Conservation (phyloP, 1,284 basidiomycete species). For the Bondarzewia mesenterica region DNA sequence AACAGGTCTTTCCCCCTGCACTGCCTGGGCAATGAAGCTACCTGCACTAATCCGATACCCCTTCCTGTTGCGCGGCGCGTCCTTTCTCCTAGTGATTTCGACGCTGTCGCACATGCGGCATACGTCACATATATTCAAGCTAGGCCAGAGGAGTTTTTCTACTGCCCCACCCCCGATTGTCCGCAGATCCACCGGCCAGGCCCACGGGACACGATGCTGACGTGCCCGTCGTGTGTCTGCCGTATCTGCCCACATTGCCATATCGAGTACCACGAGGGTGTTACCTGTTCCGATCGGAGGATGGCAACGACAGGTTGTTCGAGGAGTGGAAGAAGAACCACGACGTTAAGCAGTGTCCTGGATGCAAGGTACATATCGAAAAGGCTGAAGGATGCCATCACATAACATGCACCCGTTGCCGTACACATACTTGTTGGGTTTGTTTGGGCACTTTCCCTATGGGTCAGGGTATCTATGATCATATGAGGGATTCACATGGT, state of each 20-base stretch:
- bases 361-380: slow-evolving; percentile 60
- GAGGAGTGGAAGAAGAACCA: slow-evolving; percentile 48
- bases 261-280: slow-evolving; percentile 56
- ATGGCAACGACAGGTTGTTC: slow-evolving; percentile 44
- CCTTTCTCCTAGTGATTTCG: slow-evolving; percentile 42
- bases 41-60: slow-evolving; percentile 45
- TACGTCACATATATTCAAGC: slow-evolving; percentile 49
- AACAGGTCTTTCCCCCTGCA: slow-evolving; percentile 57
- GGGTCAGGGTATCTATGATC: slow-evolving; percentile 50
- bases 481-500: slow-evolving; percentile 46
- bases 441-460: slow-evolving; percentile 58
- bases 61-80: slow-evolving; percentile 39
- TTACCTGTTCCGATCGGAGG: slow-evolving; percentile 48
- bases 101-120: slow-evolving; percentile 44
- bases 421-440: slow-evolving; percentile 71
- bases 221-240: slow-evolving; percentile 63
- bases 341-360: slow-evolving; percentile 64
- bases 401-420: slow-evolving; percentile 61
- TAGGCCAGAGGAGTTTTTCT: slow-evolving; percentile 51
- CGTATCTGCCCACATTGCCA: slow-evolving; percentile 63
- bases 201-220: slow-evolving; percentile 41
- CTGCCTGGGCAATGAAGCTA: slow-evolving; percentile 54
- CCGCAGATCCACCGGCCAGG: slow-evolving; percentile 55
- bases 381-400: slow-evolving; percentile 69
- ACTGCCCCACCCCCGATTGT: slow-evolving; percentile 72